Conservation (phyloP, 371 early-diverging fungal species). For the Mortierella sp. region DNA sequence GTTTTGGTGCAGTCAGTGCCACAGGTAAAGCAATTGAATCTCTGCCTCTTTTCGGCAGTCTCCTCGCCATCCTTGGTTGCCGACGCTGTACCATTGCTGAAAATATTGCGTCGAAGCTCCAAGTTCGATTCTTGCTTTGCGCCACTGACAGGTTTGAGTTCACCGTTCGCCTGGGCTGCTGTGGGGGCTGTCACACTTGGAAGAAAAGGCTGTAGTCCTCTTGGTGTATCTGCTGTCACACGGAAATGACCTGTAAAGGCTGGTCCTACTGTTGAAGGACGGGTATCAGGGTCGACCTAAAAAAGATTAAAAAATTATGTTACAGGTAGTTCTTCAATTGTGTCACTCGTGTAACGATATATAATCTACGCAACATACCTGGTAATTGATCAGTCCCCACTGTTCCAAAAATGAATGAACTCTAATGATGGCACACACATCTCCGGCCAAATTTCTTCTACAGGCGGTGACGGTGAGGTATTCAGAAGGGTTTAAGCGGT, state of each 20-base stretch:
- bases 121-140: slow-evolving; percentile 32
- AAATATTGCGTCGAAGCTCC: slow-evolving; percentile 42
- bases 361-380: slow-evolving; percentile 74
- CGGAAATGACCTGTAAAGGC: slow-evolving; percentile 97
- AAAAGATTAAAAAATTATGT: not conserved
- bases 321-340: not conserved
- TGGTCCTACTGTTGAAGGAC: slow-evolving; percentile 92
- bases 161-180: slow-evolving; percentile 39
- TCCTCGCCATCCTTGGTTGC: slow-evolving; percentile 52
- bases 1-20: slow-evolving; percentile 87
- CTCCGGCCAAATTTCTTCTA: slow-evolving; percentile 94
- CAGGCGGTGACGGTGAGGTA: slow-evolving; percentile 98
- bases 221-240: slow-evolving; percentile 95
- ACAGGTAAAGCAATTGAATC: slow-evolving; percentile 88
- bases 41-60: slow-evolving; percentile 34
- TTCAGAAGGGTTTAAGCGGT: slow-evolving; percentile 93
- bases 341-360: not conserved
- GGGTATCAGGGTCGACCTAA: slow-evolving; percentile 91
- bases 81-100: slow-evolving; percentile 42
- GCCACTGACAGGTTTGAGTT: slow-evolving; percentile 20
- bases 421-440: slow-evolving; percentile 97
- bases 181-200: slow-evolving; percentile 65
- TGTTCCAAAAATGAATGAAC: slow-evolving; percentile 99
- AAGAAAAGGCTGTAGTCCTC: slow-evolving; percentile 89
- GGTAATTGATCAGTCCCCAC: slow-evolving; percentile 99